These are phyloP conservation scores for Gossypium herbaceum DNA, from an alignment of 345 rosid genomes.

Conservation along the genomic window DNA sequence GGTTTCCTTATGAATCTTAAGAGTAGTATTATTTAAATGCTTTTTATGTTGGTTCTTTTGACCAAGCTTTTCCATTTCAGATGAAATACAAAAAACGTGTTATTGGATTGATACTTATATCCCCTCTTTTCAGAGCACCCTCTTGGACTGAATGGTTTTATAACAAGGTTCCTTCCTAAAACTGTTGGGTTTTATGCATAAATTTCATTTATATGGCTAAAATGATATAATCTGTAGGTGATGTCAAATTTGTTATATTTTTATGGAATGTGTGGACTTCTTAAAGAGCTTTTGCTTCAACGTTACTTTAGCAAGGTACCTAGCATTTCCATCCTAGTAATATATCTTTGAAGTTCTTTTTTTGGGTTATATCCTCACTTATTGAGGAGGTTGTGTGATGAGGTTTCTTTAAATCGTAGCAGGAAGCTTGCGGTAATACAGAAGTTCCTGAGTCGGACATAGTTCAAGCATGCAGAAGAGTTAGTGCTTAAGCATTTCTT, in stretches of 20 bases:
- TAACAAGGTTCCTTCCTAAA: slow-evolving; percentile 49
- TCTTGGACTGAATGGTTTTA: slow-evolving; percentile 97
- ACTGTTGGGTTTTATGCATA: background rate
- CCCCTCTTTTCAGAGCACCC: slow-evolving; percentile 87
- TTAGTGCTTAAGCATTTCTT: slow-evolving; percentile 26
- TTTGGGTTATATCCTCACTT: background rate
- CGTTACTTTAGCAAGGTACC: slow-evolving; percentile 92
- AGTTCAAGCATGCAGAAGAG: slow-evolving; percentile 87
- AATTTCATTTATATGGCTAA: slow-evolving; percentile 5
- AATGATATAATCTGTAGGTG: slow-evolving; percentile 37
- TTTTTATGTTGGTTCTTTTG: slow-evolving; percentile 7
- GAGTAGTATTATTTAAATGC: background rate
- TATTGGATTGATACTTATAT: slow-evolving; percentile 85
- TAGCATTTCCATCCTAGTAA: slow-evolving; percentile 8
- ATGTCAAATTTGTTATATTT: slow-evolving; percentile 71
- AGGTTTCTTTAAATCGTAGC: slow-evolving; percentile 19
- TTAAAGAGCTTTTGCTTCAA: slow-evolving; percentile 74
- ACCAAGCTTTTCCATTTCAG: slow-evolving; percentile 43
- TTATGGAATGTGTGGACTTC: slow-evolving; percentile 84
- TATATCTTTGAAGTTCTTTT: background rate
- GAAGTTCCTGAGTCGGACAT: slow-evolving; percentile 90
- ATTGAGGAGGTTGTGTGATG: slow-evolving; percentile 4
- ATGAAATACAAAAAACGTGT: slow-evolving; percentile 85
- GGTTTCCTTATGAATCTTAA: slow-evolving; percentile 21
- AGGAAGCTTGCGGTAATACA: slow-evolving; percentile 86